Evolutionary conservation across 1,284 basidiomycete species (phyloP), one percentile per base, ranked within the genome.

Genomic region (Malassezia caprae): DNA sequence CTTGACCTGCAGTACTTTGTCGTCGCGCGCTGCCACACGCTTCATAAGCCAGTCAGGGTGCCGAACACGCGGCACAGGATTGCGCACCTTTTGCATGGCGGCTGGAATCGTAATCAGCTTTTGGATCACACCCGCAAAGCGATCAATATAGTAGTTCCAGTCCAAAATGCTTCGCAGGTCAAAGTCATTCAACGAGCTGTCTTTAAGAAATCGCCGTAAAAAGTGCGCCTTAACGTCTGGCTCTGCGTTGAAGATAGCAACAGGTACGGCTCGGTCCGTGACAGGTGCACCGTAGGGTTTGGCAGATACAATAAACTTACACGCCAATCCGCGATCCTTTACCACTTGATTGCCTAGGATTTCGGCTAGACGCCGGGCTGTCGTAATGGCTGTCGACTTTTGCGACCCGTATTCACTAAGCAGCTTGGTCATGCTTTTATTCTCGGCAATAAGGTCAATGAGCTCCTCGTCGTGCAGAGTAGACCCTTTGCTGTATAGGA

Each of bases 101-200:
- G 94, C 94, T 8, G 94, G 94, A 66, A 99, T 99, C 3, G 94
- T 99, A 76, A 99, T 98, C 51, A 99, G 80, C 73, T 99, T 99
- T 77, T 98, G 94, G 58, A 99, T 91, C 63, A 98, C 94, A 1
- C 90, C 93, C 8, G 94, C 94, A 31, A 99, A 79, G 23, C 94
- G 86, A 71, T 98, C 94, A 68, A 96, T 94, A 77, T 98, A 99
- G 76, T 99, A 99, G 26, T 84, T 82, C 94, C 94, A 99, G 76
- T 99, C 94, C 61, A 99, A 81, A 65, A 99, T 96, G 10, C 86
- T 85, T 13, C 94, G 84, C 48, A 99, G 78, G 56, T 98, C 91
- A 69, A 99, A 96, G 67, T 84, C 85, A 41, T 82, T 79, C 30
- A 98, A 79, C 64, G 84, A 83, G 73, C 84, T 88, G 76, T 99